Evolutionary conservation across 805 yeast species (phyloP).

Genomic region (Cyberlindnera veronae): DNA sequence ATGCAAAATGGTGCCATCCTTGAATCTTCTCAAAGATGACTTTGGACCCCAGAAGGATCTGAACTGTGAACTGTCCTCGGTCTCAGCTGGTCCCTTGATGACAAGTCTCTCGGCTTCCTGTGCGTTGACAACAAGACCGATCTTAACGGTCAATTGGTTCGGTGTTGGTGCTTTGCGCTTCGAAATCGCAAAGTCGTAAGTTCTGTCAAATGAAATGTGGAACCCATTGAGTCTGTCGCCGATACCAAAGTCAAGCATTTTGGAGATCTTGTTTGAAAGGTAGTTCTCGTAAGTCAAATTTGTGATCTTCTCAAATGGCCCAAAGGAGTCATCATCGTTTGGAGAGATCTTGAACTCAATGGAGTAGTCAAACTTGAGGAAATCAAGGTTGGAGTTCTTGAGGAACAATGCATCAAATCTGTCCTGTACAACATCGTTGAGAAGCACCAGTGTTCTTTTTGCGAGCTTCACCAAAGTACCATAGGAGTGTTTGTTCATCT

Average conservation of each 20-base stretch:
- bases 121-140: slow-evolving; percentile 70
- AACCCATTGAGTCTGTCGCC: slow-evolving; percentile 42
- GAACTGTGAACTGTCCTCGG: slow-evolving; percentile 58
- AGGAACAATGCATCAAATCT: slow-evolving; percentile 78
- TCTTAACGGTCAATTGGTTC: slow-evolving; percentile 32
- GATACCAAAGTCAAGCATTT: slow-evolving; percentile 53
- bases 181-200: slow-evolving; percentile 31
- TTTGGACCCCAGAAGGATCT: slow-evolving; percentile 86
- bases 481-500: slow-evolving; percentile 70
- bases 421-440: slow-evolving; percentile 79
- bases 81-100: slow-evolving; percentile 78
- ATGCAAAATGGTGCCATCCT: slow-evolving; percentile 86
- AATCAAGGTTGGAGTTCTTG: slow-evolving; percentile 48
- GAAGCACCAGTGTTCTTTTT: slow-evolving; percentile 55
- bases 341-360: slow-evolving; percentile 45
- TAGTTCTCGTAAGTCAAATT: slow-evolving; percentile 67
- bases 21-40: slow-evolving; percentile 85
- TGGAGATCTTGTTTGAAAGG: slow-evolving; percentile 56
- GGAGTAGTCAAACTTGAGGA: slow-evolving; percentile 62
- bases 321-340: slow-evolving; percentile 45
- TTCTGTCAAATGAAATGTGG: slow-evolving; percentile 32
- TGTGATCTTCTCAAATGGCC: slow-evolving; percentile 68
- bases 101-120: slow-evolving; percentile 76
- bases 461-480: slow-evolving; percentile 62
- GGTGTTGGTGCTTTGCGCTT: slow-evolving; percentile 51